phyloP scores from a whole-genome alignment of 176 grass and related monocot genomes.

The Ampelocalamus luodianensis region DNA sequence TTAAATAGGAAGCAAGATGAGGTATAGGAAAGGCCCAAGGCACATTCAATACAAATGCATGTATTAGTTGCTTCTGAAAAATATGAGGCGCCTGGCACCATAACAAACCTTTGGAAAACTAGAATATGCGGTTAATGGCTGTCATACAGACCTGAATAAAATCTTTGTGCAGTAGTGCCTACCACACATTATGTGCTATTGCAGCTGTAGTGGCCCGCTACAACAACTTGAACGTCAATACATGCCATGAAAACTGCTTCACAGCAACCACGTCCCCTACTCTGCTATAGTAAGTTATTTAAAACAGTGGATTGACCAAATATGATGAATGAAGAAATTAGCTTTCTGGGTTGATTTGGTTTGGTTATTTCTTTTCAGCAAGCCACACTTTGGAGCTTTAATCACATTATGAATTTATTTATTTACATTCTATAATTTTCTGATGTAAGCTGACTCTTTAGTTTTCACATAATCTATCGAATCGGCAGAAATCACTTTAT shows the following conservation, averaged over 20 bases:
- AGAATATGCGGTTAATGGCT: not conserved
- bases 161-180: not conserved
- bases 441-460: constrained; percentile 24
- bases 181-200: not conserved
- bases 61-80: not conserved
- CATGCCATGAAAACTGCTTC: not conserved
- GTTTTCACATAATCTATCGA: not conserved
- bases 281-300: not conserved
- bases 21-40: not conserved
- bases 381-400: not conserved
- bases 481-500: constrained; percentile 11
- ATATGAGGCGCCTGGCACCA: not conserved
- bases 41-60: not conserved
- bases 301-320: not conserved
- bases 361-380: not conserved
- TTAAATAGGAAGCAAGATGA: not conserved
- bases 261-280: not conserved
- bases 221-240: not conserved
- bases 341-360: not conserved
- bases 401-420: constrained; percentile 2
- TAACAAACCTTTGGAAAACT: not conserved
- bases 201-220: not conserved
- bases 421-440: constrained; percentile 14
- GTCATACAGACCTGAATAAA: constrained; percentile 3
- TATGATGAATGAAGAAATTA: not conserved